Evolutionary conservation across 2,329 filamentous ascomycete genomes (phyloP).

Genomic region (Sclerotinia spermophila): DNA sequence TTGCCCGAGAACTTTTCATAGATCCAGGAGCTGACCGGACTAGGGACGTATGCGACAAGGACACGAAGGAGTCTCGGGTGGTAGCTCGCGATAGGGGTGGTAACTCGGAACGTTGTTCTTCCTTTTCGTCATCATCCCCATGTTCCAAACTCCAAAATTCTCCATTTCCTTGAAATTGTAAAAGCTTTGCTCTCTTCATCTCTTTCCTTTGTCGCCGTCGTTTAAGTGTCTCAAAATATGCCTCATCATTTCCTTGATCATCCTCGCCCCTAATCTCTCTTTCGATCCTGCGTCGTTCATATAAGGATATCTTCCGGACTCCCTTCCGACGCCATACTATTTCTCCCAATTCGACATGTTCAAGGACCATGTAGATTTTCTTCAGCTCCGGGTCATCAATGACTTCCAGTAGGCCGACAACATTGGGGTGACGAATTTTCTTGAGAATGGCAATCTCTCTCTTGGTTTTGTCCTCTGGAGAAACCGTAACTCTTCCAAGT

Average conservation of each 20-base stretch:
- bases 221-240: conserved; percentile 56
- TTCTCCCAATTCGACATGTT: conserved; percentile 91
- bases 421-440: conserved; percentile 96
- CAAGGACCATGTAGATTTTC: conserved; percentile 97
- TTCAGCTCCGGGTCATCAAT: conserved; percentile 95
- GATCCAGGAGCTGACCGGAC: conserved; percentile 33
- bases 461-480: conserved; percentile 76
- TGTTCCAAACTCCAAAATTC: conserved; percentile 84
- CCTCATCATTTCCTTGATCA: conserved; percentile 55
- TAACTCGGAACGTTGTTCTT: conserved; percentile 34
- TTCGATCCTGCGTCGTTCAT: conserved; percentile 79
- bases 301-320: conserved; percentile 73
- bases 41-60: conserved; percentile 22
- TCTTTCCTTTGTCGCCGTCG: conserved; percentile 56
- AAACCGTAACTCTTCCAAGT: conserved; percentile 74
- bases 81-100: conserved; percentile 28
- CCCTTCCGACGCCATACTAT: conserved; percentile 92
- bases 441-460: conserved; percentile 97
- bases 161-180: conserved; percentile 48
- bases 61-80: conserved; percentile 31
- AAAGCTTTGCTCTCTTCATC: conserved; percentile 53
- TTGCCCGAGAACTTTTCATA: conserved; percentile 15
- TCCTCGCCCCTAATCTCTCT: conserved; percentile 61
- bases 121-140: conserved; percentile 54
- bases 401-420: conserved; percentile 91